Base-by-base conservation (phyloP, 768 basidiomycete genomes). In the Pisolithus albus region DNA sequence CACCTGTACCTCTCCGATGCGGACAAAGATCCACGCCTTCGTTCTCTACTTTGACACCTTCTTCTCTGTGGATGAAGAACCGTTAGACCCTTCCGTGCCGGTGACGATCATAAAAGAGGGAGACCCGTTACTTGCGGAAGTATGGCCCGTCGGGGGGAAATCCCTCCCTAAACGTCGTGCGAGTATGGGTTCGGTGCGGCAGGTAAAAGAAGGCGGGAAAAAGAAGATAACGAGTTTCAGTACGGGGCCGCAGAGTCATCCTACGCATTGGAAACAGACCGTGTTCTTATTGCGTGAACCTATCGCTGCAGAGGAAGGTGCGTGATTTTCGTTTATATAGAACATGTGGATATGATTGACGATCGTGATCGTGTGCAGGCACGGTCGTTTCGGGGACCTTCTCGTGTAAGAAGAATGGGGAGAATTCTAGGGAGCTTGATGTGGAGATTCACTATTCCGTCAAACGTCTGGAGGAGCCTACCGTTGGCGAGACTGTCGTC, bases 181-280 rank as follows among this genome's bases (percentile, higher is more conserved):
- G 53, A 86, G 85, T 62, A 58, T 73, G 6, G 73, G 77, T n/a
- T 68, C 67, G 4, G 62, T 62, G 1, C 55, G 34, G 11, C 13
- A 34, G 34, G 11, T 71, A 8, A 74, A 73, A 59, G 75, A 75
- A 52, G 72, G 70, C 36, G 72, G 67, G 49, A 61, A 67, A 13
- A 59, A 54, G 15, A 59, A 54, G 15, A 64, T 82, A 7, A 80
- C 77, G 6, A 90, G 87, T 65, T 90, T 99, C 69, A 94, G 90
- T 59, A 98, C 95, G 0, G 91, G 95, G 0, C 93, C 95, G 9
- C 71, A 71, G 59, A 93, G 89, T 52, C 80, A 81, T 21, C 82
- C 90, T 9, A 98, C 94, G 24, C 95, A 99, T 65, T 98, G 95
- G 95, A 93, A 92, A 64, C 95, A 99, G 64, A 92, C 95, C 0